Conservation (phyloP, 1,284 basidiomycete genomes). For the Puccinia horiana region DNA sequence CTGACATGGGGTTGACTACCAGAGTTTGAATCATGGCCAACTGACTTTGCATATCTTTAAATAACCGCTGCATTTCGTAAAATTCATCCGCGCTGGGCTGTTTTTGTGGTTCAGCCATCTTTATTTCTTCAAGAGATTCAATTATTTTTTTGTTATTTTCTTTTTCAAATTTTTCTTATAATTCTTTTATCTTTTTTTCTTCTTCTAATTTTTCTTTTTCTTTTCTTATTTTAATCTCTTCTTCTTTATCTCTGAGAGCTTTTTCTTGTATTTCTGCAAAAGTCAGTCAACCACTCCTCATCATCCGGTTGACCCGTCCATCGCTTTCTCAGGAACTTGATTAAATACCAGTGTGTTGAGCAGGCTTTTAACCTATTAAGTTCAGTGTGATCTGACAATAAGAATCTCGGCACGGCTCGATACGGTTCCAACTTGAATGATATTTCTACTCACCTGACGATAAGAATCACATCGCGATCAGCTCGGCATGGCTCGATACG, state of each 20-base stretch:
- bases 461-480: not conserved
- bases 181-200: not conserved
- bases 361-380: slow-evolving; percentile 3
- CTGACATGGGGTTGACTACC: not conserved
- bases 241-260: not conserved
- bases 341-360: not conserved
- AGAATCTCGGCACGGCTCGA: too few relatives aligned
- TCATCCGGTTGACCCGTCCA: not conserved
- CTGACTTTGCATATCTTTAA: too few relatives aligned
- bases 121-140: not conserved
- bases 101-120: not conserved
- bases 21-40: too few relatives aligned
- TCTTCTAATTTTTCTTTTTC: not conserved
- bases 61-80: too few relatives aligned
- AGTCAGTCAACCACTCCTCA: not conserved
- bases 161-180: not conserved
- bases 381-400: too few relatives aligned
- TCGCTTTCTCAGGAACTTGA: not conserved
- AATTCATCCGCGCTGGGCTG: not conserved
- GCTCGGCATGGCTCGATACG: too few relatives aligned
- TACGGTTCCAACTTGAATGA: too few relatives aligned
- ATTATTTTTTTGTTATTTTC: not conserved
- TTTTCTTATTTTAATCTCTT: not conserved
- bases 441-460: too few relatives aligned
- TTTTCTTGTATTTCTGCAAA: not conserved